Base-by-base conservation (phyloP, 306 rosid species). In the Sesbania bispinosa region DNA sequence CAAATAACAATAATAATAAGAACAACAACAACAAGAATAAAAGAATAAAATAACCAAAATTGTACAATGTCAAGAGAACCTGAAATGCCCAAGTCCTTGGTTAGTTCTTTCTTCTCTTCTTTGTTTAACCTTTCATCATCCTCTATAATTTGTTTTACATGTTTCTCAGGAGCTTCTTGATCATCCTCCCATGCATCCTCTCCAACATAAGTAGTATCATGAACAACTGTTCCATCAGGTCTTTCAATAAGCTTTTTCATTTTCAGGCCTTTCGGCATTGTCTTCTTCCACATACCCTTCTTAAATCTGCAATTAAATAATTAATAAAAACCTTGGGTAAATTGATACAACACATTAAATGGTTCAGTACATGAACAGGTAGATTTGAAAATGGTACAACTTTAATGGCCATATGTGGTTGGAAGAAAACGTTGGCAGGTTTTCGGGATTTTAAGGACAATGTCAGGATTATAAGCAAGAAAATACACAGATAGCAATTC, bases 101-200 rank as follows among this genome's bases (percentile, higher is more conserved):
- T 76, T 67, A 94, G 76, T 67, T 88, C 81, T 61, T 82, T 80
- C 84, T 89, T 94, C 71, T 77, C 86, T 52, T 73, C 92, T 61
- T 76, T 79, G 68, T 83, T 83, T 38, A 91, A 74, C 62, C 75
- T 89, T 66, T 47, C 73, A 62, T 89, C 81, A 46, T 78, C 77
- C 73, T 85, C 91, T 77, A 94, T 77, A 21, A 88, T 77, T 81
- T 86, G 87, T 36, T 86, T 83, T 48, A 91, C 80, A 69, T 66
- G 77, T 54, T 88, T 90, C 75, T 71, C 86, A 35, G 82, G 83
- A 69, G 54, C 61, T 77, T 81, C 88, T 38, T 29, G 81, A 65
- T 87, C 97, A 82, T 87, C 91, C 80, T 83, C 88, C 97, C 97
- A 94, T 73, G 99, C 99, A 86, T 91, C 89, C 88, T 94, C 99